phyloP scores from a whole-genome alignment of 345 rosid genomes.

The Citrus australasica region DNA sequence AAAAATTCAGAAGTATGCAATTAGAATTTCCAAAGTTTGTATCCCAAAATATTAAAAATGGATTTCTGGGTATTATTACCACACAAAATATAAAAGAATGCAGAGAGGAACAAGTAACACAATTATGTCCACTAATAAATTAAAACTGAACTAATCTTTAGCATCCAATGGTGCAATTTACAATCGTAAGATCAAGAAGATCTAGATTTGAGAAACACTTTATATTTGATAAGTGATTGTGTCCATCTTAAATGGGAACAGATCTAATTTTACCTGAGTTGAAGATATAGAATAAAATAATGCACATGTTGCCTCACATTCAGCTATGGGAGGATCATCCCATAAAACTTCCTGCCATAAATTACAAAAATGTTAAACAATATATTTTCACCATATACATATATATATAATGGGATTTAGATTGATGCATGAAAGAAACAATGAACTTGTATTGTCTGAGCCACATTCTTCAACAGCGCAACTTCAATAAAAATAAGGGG shows the following conservation, averaged over 20 bases:
- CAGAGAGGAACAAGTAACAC: neutral
- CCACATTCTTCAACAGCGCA: conserved; percentile 76
- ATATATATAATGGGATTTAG: neutral
- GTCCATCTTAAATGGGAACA: neutral
- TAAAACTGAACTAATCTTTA: neutral
- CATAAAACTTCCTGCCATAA: conserved; percentile 82
- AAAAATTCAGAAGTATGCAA: conserved; percentile 26
- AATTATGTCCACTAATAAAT: neutral
- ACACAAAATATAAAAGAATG: neutral
- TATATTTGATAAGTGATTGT: neutral
- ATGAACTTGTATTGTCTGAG: conserved; percentile 74
- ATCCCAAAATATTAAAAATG: neutral
- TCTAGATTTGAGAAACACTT: neutral
- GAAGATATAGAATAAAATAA: conserved; percentile 96
- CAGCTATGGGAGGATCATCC: conserved; percentile 87
- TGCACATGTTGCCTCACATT: conserved; percentile 72
- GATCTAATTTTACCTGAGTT: conserved; percentile 58
- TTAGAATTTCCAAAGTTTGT: conserved; percentile 5
- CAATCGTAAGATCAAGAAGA: neutral
- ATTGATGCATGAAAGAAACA: conserved; percentile 1
- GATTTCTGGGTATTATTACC: neutral
- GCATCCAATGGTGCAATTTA: neutral
- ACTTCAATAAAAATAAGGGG: conserved; percentile 99
- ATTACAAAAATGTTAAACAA: neutral
- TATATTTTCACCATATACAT: neutral